phyloP scores from a whole-genome alignment of 768 basidiomycete genomes.

The Xerocomus brunneocitrinus region DNA sequence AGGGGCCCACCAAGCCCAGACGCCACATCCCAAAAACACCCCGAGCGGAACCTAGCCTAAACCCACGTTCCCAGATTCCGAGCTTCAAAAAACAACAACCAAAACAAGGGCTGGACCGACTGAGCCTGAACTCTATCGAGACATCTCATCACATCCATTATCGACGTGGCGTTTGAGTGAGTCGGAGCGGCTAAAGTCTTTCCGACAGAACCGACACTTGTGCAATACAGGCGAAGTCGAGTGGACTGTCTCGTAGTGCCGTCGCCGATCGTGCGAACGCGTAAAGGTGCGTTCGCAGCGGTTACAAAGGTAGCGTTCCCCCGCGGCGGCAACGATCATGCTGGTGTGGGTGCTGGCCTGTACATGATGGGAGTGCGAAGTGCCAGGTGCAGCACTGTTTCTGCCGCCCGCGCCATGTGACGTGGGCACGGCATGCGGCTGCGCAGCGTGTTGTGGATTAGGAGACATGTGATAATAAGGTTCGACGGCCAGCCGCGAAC shows the following conservation, averaged over 20 bases:
- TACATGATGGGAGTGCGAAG: conserved; percentile 5
- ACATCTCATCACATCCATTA: conserved; percentile 72
- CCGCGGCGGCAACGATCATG: conserved; percentile 22
- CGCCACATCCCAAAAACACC: conserved; percentile 10
- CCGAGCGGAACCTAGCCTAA: conserved; percentile 10
- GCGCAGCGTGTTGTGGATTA: conserved; percentile 31
- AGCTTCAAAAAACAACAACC: conserved; percentile 1
- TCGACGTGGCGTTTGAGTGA: conserved; percentile 80
- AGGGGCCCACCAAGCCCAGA: conserved; percentile 5
- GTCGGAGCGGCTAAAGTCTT: conserved; percentile 74
- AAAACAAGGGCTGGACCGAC: background rate
- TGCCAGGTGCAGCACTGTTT: conserved; percentile 5
- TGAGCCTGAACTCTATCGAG: conserved; percentile 27
- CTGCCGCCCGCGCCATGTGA: conserved; percentile 16
- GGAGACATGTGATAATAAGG: conserved; percentile 40
- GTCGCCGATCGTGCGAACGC: conserved; percentile 75
- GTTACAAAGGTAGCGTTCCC: conserved; percentile 68
- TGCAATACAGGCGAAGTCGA: conserved; percentile 59
- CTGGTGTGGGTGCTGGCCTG: conserved; percentile 9
- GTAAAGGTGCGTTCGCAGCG: conserved; percentile 78
- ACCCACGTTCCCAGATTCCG: conserved; percentile 15
- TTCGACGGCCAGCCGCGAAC: conserved; percentile 30
- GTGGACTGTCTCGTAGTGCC: conserved; percentile 77
- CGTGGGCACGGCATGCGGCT: conserved; percentile 11
- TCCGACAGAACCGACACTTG: conserved; percentile 67